Percentiles rank a stretch among this genome's conserved stretches.
Conservation (phyloP, 2,329 filamentous ascomycete genomes). For the Colletotrichum costaricense region DNA sequence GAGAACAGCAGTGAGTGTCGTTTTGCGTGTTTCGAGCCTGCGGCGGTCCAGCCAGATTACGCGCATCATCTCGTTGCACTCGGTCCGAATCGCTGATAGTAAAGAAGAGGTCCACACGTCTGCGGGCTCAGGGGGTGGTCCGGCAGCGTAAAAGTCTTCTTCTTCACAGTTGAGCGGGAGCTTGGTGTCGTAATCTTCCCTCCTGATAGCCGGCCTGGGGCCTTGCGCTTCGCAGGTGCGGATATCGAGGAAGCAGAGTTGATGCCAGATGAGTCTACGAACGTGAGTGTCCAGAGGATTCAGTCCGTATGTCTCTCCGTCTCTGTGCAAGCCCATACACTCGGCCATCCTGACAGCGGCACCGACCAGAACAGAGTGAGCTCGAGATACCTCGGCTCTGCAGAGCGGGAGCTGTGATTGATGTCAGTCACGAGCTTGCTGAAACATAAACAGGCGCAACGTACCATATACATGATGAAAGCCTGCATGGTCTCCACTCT, state of each 20-base stretch:
- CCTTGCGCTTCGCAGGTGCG: constrained; percentile 81
- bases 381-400: constrained; percentile 76
- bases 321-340: constrained; percentile 81
- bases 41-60: constrained; percentile 77
- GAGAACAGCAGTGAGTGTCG: constrained; percentile 72
- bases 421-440: constrained; percentile 32
- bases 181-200: constrained; percentile 80
- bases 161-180: constrained; percentile 80
- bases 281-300: constrained; percentile 77
- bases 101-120: constrained; percentile 76
- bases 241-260: constrained; percentile 81
- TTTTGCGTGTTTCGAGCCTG: constrained; percentile 70
- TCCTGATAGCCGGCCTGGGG: constrained; percentile 76
- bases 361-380: constrained; percentile 78
- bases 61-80: constrained; percentile 79
- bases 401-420: constrained; percentile 73
- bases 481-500: constrained; percentile 80
- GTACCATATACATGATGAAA: constrained; percentile 80
- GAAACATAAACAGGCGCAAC: constrained; percentile 40
- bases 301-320: constrained; percentile 74
- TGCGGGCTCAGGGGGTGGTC: constrained; percentile 55
- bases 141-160: constrained; percentile 62
- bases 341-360: constrained; percentile 80
- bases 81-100: constrained; percentile 75
- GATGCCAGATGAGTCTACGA: constrained; percentile 80